These are phyloP conservation scores for Xylariales sp. DNA, from an alignment of 2,329 filamentous ascomycete species.

Conservation along the genomic window DNA sequence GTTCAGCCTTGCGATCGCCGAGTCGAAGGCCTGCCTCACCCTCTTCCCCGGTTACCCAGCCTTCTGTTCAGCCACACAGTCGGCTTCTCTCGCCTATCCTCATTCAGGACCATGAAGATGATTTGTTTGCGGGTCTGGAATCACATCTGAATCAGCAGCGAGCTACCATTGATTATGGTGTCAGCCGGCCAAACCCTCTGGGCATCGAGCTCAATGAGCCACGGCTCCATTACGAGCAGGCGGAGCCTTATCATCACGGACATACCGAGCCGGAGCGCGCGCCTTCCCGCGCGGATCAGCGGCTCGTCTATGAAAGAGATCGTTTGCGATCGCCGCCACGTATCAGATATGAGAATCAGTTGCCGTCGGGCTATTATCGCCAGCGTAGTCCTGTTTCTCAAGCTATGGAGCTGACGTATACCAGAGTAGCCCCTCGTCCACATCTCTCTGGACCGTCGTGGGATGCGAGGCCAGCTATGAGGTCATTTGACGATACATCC, in stretches of 20 bases:
- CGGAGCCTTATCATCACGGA: too few species aligned
- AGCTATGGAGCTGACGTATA: conserved; percentile 23
- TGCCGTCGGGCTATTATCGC: conserved; percentile 22
- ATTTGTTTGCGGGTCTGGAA: conserved; percentile 23
- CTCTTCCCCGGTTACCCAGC: background rate
- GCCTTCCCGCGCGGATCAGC: too few species aligned
- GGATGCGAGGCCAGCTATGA: background rate
- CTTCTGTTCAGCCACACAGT: background rate
- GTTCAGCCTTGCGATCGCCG: too few species aligned
- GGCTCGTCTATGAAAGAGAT: conserved; percentile 14
- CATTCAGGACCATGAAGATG: conserved; percentile 14
- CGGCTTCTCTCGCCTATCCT: conserved; percentile 3
- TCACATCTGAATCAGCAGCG: conserved; percentile 19
- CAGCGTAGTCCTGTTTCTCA: conserved; percentile 24
- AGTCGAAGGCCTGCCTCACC: background rate
- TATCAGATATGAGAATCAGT: conserved; percentile 21
- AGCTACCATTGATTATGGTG: background rate
- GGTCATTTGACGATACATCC: background rate
- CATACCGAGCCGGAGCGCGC: too few species aligned
- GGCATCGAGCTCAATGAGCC: background rate
- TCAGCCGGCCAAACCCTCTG: background rate
- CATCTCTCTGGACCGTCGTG: background rate
- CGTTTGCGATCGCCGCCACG: conserved; percentile 30
- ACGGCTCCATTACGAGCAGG: background rate
- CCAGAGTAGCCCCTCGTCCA: background rate